Evolutionary conservation across 2,329 filamentous ascomycete genomes (phyloP).

Genomic region (Trichophyton equinum): DNA sequence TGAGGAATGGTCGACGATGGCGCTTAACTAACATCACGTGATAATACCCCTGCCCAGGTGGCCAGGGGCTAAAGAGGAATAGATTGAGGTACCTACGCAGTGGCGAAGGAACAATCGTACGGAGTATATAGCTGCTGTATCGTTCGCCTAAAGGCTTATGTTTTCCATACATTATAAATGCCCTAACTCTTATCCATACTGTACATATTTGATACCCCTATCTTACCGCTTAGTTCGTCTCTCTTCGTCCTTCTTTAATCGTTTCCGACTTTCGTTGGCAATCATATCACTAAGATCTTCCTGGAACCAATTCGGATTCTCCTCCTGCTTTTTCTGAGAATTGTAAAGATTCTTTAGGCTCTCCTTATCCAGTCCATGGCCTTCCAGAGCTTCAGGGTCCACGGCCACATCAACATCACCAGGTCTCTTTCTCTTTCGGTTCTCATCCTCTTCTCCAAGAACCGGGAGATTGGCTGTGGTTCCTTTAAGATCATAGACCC

Average conservation of each 20-base stretch:
- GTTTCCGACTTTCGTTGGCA: conserved; percentile 79
- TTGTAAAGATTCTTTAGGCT: conserved; percentile 73
- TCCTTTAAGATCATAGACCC: conserved; percentile 73
- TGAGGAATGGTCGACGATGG: neutral
- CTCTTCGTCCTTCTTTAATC: conserved; percentile 77
- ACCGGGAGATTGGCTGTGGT: conserved; percentile 51
- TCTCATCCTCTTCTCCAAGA: conserved; percentile 67
- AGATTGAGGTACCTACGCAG: too few species aligned
- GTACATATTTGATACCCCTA: neutral
- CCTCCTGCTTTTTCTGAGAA: conserved; percentile 50
- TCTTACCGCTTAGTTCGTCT: conserved; percentile 46
- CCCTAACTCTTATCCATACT: neutral
- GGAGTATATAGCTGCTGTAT: too few species aligned
- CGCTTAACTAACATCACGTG: neutral
- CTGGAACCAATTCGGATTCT: conserved; percentile 61
- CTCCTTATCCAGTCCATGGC: conserved; percentile 60
- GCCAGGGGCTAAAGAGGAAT: too few species aligned
- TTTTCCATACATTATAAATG: neutral
- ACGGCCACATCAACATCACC: conserved; percentile 90
- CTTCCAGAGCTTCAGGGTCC: conserved; percentile 66
- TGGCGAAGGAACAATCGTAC: too few species aligned
- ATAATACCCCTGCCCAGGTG: neutral
- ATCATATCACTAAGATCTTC: conserved; percentile 96
- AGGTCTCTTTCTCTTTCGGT: conserved; percentile 81
- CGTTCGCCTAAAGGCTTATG: neutral